Base-by-base conservation (phyloP, 768 basidiomycete genomes). In the Auriscalpium microsporum region DNA sequence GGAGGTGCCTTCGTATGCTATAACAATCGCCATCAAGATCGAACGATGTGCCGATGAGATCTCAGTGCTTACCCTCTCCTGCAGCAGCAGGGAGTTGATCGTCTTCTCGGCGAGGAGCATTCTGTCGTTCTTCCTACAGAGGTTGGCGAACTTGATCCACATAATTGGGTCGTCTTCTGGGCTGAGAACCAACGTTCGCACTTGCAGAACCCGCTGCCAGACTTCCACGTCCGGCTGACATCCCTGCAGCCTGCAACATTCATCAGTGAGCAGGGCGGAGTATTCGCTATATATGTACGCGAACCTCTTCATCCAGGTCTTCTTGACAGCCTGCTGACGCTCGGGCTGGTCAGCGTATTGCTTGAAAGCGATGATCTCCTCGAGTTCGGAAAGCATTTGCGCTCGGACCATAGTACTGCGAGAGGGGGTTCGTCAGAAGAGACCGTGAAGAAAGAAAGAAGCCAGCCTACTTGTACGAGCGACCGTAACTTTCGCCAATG, bases 131-230 rank as follows among this genome's bases (percentile, higher is more conserved):
- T 95, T 95, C 51, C 96, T 90, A 67, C 96, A 98, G 1, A 98
- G 75, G 64, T 99, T 98, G 2, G 95, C 92, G 65, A 99, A 97
- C 71, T 96, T 94, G 71, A 99, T 96, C 94, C 94, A 98, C 84
- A 96, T 97, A 47, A 89, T 81, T 45, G 90, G 91, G 66, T 97
- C 94, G 59, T 96, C 93, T 60, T 90, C 90, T 0, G 96, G 95
- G 45, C 83, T 89, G 28, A 97, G 76, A 19, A 99, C 94, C 52
- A 98, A 78, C 0, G 94, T 92, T 52, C 96, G 82, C 49, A 99
- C 93, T 75, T 97, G 95, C 9, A 99, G 75, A 53, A 98, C 90
- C 17, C 95, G 84, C 68, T 98, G 96, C 96, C 96, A 99, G 5
- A 96, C 93, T 70, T 99, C 96, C 36, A 98, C 95, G 64, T 98